These are phyloP conservation scores for Monosporascus ibericus DNA, from an alignment of 2,329 filamentous ascomycete genomes.

Conservation along the genomic window DNA sequence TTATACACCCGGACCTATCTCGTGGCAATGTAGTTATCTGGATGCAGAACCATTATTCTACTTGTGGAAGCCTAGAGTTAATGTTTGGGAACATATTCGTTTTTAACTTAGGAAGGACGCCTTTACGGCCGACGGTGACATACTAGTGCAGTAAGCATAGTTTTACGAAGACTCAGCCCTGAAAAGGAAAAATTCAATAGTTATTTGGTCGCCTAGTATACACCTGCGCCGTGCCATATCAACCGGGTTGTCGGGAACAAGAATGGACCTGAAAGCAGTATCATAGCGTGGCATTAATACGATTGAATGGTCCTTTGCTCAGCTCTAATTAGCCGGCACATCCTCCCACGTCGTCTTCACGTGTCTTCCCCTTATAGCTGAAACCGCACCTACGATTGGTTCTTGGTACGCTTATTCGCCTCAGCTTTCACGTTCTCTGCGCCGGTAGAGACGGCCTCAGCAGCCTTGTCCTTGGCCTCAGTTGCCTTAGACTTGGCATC, in stretches of 20 bases:
- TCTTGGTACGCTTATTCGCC: slow-evolving; percentile 55
- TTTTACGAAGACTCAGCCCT: no score
- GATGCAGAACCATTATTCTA: no score
- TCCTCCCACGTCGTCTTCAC: background rate
- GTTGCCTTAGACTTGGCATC: slow-evolving; percentile 65
- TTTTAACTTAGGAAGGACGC: no score
- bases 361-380: background rate
- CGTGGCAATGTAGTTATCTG: no score
- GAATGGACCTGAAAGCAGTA: background rate
- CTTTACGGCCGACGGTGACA: no score
- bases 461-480: slow-evolving; percentile 69
- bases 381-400: slow-evolving; percentile 38
- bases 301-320: background rate
- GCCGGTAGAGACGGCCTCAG: slow-evolving; percentile 51
- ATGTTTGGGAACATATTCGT: no score
- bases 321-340: background rate
- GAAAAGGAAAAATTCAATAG: background rate
- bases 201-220: slow-evolving; percentile 1
- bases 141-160: no score
- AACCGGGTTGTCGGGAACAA: background rate
- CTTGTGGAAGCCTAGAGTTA: no score
- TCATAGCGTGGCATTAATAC: background rate
- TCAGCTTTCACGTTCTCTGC: slow-evolving; percentile 73
- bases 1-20: no score
- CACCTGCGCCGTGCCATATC: background rate